Evolutionary conservation across 148 eudicot genomes (phyloP).

Genomic region (Vaccinium vitisidaea): DNA sequence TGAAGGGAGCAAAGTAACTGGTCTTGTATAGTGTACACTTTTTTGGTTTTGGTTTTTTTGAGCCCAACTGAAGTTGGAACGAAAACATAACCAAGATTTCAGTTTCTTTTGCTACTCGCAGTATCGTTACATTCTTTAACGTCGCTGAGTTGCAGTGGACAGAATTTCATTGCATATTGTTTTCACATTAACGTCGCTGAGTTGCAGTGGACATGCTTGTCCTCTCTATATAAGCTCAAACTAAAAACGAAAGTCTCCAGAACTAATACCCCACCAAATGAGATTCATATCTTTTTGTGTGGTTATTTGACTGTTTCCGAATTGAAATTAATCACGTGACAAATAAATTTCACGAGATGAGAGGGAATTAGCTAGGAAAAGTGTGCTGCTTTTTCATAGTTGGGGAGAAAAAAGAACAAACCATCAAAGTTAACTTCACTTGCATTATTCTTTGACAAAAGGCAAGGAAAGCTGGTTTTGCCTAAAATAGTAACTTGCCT

Average conservation of each 20-base stretch:
- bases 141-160: not conserved
- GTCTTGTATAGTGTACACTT: conserved; percentile 13
- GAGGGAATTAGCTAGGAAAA: not conserved
- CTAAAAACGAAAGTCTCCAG: too few relatives aligned
- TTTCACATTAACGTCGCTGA: not conserved
- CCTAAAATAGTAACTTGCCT: not conserved
- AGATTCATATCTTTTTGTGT: too few relatives aligned
- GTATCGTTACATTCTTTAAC: not conserved
- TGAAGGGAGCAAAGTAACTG: conserved; percentile 8
- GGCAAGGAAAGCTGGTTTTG: too few relatives aligned
- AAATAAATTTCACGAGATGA: not conserved
- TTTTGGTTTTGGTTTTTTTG: not conserved
- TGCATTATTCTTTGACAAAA: not conserved
- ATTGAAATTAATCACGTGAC: not conserved
- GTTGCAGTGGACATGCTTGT: not conserved
- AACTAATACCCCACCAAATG: too few relatives aligned
- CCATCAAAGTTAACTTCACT: not conserved
- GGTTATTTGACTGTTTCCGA: not conserved
- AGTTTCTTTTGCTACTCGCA: not conserved
- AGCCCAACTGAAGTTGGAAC: not conserved
- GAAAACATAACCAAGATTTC: not conserved
- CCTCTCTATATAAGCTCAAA: too few relatives aligned
- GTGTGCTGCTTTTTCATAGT: not conserved
- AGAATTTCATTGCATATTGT: not conserved
- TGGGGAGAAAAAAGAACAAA: not conserved